Base-by-base conservation (phyloP, 768 basidiomycete genomes). In the Pisolithus marmoratus region DNA sequence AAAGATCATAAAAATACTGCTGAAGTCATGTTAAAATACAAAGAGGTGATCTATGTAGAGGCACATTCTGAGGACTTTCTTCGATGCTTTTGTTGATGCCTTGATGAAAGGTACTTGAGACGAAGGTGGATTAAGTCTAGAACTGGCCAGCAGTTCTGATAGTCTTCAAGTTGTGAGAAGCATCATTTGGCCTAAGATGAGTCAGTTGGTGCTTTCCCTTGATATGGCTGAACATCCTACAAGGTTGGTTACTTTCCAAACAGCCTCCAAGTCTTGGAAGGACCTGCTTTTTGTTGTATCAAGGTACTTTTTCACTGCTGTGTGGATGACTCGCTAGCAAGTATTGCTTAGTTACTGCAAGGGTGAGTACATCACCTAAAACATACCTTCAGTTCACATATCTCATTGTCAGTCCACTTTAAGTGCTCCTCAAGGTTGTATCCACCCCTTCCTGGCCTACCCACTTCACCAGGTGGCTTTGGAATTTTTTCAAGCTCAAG, bases 21-120 rank as follows among this genome's bases (percentile, higher is more conserved):
- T n/a, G n/a, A 29, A 29, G 8, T 11, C 11, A 29, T 11, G 29
- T 8, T 29, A 29, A 11, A 29, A 11, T 8, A 29, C 29, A 29
- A 29, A n/a, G 9, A 29, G 8, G 29, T 29, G 8, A 29, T 9
- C 29, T 29, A 29, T 11, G 29, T 29, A 11, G 26, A 26, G 26
- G 29, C 29, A 29, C 29, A 29, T 11, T 29, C 29, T 3, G 14
- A 15, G 34, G 34, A 4, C 5, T 14, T 14, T 15, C 34, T 34
- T 34, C 14, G 12, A 5, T 14, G 4, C 40, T 19, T 19, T 41
- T 41, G 40, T 9, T 6, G 19, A 7, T 41, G 40, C 12, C 11
- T 41, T 19, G 40, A 19, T 41, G 40, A 41, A 12, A 41, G 40
- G 22, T 51, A 51, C 24, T 54, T 54, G 20, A 50, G 38, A 9